Conservation (phyloP, 345 rosid species). For the Eucalyptus polybractea region DNA sequence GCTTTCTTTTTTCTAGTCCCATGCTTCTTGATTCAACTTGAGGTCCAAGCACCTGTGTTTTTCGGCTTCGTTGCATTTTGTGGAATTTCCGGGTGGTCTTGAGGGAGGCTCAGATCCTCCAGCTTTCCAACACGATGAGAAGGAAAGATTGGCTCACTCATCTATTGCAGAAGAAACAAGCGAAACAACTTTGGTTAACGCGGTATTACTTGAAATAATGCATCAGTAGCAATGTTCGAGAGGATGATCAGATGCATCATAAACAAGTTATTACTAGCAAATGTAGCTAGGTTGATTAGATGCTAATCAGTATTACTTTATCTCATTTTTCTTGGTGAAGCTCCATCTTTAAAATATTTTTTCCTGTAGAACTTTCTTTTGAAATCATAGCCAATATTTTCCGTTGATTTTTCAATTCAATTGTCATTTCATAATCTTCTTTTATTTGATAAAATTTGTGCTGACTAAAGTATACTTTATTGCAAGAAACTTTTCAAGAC, state of each 20-base stretch:
- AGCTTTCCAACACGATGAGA: slow-evolving; percentile 70
- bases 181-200: slow-evolving; percentile 7
- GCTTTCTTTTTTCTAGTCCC: not conserved
- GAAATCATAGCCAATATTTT: no score
- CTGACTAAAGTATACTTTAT: no score
- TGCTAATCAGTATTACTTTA: no score
- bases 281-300: no score
- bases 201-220: not conserved
- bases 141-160: slow-evolving; percentile 37
- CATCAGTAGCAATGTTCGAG: not conserved
- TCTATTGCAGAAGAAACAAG: slow-evolving; percentile 19
- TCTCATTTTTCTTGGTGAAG: no score
- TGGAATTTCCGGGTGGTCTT: slow-evolving; percentile 51
- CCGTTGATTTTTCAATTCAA: no score
- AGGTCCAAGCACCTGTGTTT: not conserved
- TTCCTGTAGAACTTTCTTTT: no score
- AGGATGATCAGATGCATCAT: not conserved
- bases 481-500: no score
- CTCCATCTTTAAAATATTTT: no score
- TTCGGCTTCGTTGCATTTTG: slow-evolving; percentile 24
- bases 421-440: no score
- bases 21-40: not conserved
- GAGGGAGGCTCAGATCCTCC: slow-evolving; percentile 86
- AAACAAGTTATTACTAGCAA: no score
- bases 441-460: no score